Evolutionary conservation across 345 rosid genomes (phyloP).

Genomic region (Passiflora organensis): DNA sequence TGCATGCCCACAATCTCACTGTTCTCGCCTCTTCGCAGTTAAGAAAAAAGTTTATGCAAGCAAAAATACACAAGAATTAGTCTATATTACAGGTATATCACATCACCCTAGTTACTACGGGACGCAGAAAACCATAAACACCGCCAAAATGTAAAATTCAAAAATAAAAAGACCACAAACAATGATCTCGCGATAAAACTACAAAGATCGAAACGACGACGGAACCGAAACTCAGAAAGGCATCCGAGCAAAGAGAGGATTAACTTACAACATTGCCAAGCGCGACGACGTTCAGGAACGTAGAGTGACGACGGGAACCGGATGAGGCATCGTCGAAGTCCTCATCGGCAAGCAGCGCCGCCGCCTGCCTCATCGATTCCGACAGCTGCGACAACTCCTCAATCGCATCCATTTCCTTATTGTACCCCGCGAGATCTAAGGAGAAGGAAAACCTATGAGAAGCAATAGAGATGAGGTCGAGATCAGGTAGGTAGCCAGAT

Average conservation of each 20-base stretch:
- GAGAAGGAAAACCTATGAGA: too few relatives aligned
- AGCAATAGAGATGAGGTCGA: too few relatives aligned
- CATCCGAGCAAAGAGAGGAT: neutral
- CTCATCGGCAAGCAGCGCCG: constrained; percentile 88
- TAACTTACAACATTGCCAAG: constrained; percentile 84
- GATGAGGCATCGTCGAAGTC: constrained; percentile 63
- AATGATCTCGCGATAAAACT: neutral
- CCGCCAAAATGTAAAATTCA: neutral
- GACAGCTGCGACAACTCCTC: constrained; percentile 85
- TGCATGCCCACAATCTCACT: too few relatives aligned
- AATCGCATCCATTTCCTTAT: constrained; percentile 89
- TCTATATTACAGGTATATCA: neutral
- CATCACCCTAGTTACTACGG: constrained; percentile 4
- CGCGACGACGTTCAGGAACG: constrained; percentile 78
- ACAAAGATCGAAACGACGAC: neutral
- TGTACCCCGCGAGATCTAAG: too few relatives aligned
- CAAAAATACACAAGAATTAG: too few relatives aligned
- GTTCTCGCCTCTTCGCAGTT: too few relatives aligned
- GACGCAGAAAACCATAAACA: neutral
- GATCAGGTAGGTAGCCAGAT: too few relatives aligned
- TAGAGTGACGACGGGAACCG: constrained; percentile 37
- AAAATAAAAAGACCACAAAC: neutral
- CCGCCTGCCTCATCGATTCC: constrained; percentile 82
- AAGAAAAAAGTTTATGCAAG: too few relatives aligned
- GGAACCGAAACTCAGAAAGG: neutral